These are phyloP conservation scores for Dryas octopetala DNA, from an alignment of 306 rosid genomes.

Conservation along the genomic window DNA sequence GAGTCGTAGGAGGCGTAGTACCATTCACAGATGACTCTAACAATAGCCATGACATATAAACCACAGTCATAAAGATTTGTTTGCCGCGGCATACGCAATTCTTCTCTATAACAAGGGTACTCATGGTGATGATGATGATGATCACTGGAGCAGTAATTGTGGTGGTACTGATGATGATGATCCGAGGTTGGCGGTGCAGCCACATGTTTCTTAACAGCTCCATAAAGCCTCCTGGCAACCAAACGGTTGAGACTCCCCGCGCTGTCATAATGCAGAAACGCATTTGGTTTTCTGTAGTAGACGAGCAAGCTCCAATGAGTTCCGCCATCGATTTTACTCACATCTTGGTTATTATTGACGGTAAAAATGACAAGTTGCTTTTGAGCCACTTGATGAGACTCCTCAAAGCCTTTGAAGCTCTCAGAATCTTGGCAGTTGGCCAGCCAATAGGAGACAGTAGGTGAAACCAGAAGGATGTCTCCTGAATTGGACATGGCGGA, in stretches of 20 bases:
- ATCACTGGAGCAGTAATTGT: too few species aligned
- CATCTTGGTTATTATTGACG: conserved; percentile 6
- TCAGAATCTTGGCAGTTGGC: background rate
- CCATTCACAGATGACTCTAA: conserved; percentile 15
- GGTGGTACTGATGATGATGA: too few species aligned
- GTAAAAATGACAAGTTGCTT: conserved; percentile 17
- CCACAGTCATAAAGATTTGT: conserved; percentile 11
- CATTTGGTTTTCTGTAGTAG: conserved; percentile 12
- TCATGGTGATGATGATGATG: background rate
- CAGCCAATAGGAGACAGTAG: conserved; percentile 7
- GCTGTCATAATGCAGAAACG: conserved; percentile 19
- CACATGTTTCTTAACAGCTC: background rate
- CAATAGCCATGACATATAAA: conserved; percentile 14
- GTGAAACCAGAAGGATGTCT: conserved; percentile 15
- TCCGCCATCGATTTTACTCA: conserved; percentile 10
- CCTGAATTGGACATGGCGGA: too few species aligned
- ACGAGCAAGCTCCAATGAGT: conserved; percentile 21
- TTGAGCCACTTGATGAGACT: background rate
- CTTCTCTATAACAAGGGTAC: background rate
- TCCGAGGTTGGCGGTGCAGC: too few species aligned
- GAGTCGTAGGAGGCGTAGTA: background rate
- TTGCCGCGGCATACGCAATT: background rate
- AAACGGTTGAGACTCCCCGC: background rate
- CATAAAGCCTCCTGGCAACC: conserved; percentile 6
- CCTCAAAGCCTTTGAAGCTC: background rate